Evolutionary conservation across 768 basidiomycete genomes (phyloP), one percentile per base, ranked within the genome.

Genomic region (Russula brevipes): DNA sequence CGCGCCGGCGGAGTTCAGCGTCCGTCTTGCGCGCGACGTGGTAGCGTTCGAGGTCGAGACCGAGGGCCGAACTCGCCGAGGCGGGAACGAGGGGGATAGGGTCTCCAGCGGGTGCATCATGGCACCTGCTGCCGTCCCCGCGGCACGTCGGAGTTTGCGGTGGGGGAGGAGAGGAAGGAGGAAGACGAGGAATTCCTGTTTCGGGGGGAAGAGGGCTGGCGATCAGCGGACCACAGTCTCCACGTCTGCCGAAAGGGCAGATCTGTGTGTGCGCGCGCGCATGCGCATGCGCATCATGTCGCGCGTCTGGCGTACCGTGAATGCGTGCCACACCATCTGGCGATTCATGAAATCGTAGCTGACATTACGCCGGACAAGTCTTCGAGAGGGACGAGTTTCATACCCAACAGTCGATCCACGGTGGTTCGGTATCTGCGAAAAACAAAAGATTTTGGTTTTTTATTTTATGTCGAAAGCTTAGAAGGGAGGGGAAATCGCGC

Each of bases 311-410:
- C 91, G 59, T 71, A 96, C 96, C 7, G 97, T 98, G 73, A 98
- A 96, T 0, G 94, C 91, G 72, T 95, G 92, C 97, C 97, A 99
- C 59, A 99, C 97, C 83, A 99, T 91, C 74, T 98, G 96, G 68
- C 97, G 89, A 70, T 98, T 98, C 92, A 98, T 96, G 70, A 94
- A 98, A 71, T 98, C 97, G 74, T 97, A 99, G 70, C 91, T 96
- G 55, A 98, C 90, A 69, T 95, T 88, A 17, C 90, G 84, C 64
- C 84, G 85, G 41, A 86, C 80, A 39, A 87, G 81, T 46, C 80
- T 77, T 38, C 85, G 82, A 0, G 89, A 80, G 95, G 88, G 0
- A 87, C 81, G 3, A 98, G 82, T 36, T 80, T 79, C 79, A 99
- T 82, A 31, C 78, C 74, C 16, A 98, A 77, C 24, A 97, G 65